Evolutionary conservation across 768 basidiomycete genomes (phyloP).

Genomic region (Tylopilus subfusipes): DNA sequence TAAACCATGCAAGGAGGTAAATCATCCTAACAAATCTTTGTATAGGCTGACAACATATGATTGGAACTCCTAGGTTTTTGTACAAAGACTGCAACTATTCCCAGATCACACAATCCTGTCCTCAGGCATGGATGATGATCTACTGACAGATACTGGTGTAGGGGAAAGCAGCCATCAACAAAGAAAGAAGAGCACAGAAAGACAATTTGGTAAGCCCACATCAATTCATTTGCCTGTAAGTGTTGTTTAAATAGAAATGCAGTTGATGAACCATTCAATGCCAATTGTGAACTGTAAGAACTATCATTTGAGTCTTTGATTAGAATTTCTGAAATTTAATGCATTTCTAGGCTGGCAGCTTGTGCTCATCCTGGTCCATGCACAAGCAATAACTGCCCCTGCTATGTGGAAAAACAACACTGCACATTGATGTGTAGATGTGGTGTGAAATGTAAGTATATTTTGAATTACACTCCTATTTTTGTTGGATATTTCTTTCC

Average conservation of each 20-base stretch:
- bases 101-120: slow-evolving; percentile 17
- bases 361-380: slow-evolving; percentile 52
- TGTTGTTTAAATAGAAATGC: not conserved
- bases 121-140: not conserved
- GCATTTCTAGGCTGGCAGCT: slow-evolving; percentile 28
- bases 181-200: slow-evolving; percentile 4
- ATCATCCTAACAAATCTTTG: too few species aligned
- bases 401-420: slow-evolving; percentile 36
- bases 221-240: not conserved
- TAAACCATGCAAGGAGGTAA: slow-evolving; percentile 47
- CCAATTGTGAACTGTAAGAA: slow-evolving; percentile 11
- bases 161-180: not conserved
- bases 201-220: slow-evolving; percentile 16
- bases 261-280: slow-evolving; percentile 8
- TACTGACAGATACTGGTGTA: not conserved
- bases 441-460: slow-evolving; percentile 36
- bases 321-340: not conserved
- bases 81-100: slow-evolving; percentile 17
- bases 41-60: not conserved
- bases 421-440: slow-evolving; percentile 52
- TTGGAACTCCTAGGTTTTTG: slow-evolving; percentile 14
- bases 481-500: not conserved
- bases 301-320: not conserved
- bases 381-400: slow-evolving; percentile 37
- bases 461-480: not conserved